Percentiles rank a stretch among this genome's conserved stretches.
phyloP scores from a whole-genome alignment of 1,284 basidiomycete species.

The Ceratobasidium sp. region DNA sequence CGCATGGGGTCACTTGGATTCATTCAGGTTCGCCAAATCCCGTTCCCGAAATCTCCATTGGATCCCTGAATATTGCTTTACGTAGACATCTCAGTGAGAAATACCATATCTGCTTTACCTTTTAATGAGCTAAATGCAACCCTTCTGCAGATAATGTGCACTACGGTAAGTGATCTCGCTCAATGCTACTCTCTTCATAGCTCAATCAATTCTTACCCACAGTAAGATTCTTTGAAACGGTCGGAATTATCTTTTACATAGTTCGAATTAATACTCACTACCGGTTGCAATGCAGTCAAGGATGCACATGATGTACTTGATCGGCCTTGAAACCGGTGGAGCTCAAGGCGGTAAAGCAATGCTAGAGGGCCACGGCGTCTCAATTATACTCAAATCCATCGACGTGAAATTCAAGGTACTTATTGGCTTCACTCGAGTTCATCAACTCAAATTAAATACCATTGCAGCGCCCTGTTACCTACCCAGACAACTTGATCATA shows the following conservation, averaged over 20 bases:
- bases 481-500: slow-evolving; percentile 40
- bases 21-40: slow-evolving; percentile 33
- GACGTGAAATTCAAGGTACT: slow-evolving; percentile 38
- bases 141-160: slow-evolving; percentile 37
- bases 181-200: neutral
- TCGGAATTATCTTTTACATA: neutral
- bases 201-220: neutral
- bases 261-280: slow-evolving; percentile 5
- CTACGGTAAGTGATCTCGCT: slow-evolving; percentile 29
- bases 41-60: neutral
- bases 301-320: slow-evolving; percentile 36
- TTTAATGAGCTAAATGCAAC: neutral
- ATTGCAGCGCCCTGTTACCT: slow-evolving; percentile 38
- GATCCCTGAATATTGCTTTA: neutral
- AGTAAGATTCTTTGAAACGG: slow-evolving; percentile 39
- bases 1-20: slow-evolving; percentile 40
- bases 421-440: neutral
- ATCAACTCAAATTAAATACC: neutral
- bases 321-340: slow-evolving; percentile 30
- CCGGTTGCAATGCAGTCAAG: slow-evolving; percentile 2
- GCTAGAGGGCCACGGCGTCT: slow-evolving; percentile 33
- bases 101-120: neutral
- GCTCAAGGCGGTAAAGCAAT: slow-evolving; percentile 21
- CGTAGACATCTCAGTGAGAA: slow-evolving; percentile 17
- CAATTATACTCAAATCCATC: slow-evolving; percentile 40